phyloP scores from a whole-genome alignment of 345 rosid genomes.

The Aethionema arabicum region DNA sequence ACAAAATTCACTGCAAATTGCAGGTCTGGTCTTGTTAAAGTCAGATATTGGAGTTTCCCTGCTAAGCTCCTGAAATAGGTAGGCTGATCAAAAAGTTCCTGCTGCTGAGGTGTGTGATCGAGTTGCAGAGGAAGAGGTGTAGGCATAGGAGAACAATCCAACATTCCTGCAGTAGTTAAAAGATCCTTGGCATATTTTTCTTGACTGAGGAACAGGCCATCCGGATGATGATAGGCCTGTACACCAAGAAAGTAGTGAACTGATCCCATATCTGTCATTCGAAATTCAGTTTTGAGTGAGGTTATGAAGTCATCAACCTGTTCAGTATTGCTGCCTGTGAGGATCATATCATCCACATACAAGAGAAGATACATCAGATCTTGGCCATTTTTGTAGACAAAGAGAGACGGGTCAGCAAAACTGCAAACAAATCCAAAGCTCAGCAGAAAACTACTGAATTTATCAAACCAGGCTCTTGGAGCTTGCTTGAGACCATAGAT shows the following conservation, averaged over 20 bases:
- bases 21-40: neutral
- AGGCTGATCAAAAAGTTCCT: too few relatives aligned
- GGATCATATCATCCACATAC: neutral
- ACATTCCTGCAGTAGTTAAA: neutral
- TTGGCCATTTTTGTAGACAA: neutral
- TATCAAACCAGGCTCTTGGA: neutral
- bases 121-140: neutral
- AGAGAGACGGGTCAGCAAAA: neutral
- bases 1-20: neutral
- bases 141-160: neutral
- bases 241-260: neutral
- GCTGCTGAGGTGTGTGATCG: neutral
- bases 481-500: neutral
- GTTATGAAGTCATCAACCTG: neutral
- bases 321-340: neutral
- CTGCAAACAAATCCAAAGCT: neutral
- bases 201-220: neutral
- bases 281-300: neutral
- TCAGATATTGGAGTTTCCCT: neutral
- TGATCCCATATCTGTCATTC: neutral
- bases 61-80: neutral
- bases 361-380: neutral
- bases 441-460: neutral
- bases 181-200: neutral
- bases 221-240: neutral